Base-by-base conservation (phyloP, 1,284 basidiomycete genomes). In the Cerrena zonata region DNA sequence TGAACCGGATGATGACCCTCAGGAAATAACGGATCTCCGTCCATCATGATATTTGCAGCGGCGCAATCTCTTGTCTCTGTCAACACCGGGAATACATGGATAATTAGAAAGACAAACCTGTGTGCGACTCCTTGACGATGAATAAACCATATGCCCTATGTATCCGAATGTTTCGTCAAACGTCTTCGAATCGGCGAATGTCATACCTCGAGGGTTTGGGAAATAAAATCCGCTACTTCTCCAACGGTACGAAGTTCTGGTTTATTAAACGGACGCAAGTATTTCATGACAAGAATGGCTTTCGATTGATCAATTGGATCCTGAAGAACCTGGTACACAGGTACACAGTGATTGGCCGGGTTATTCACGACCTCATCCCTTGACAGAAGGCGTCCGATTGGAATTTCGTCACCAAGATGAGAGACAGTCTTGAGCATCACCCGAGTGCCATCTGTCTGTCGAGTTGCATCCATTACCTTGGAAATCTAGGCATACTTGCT, bases 41-140 rank as follows among this genome's bases (percentile, higher is more conserved):
- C 72, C 51, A 71, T 61, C 64, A 73, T 65, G 15, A 72, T 61
- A 38, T 73, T 73, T 10, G 51, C 36, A 11, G 27, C 27, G 44
- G 65, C 61, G 37, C 63, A 64, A 51, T 76, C 73, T 1, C 75
- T 76, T 34, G 7, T 24, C 22, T 22, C 11, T 2, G 13, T 3
- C 21, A 4, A 23, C n/a, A n/a, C 36, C 5, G 40, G 47, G 7
- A 12, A 12, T 18, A 48, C 25, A 3, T 11, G 13, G 7, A 5
- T 18, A 10, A 26, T 2, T 34, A 21, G 5, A 34, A 40, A 2
- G 21, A 55, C 58, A 5, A 48, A 69, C 73, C 71, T 56, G 54
- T 75, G 72, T 2, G 67, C 70, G n/a, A 74, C 60, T 36, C 65
- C 53, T 21, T 69, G 57, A 3, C 63, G 24, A 50, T 75, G 74